Evolutionary conservation across 2,329 filamentous ascomycete species (phyloP).

Genomic region (Aspergillus phoenicis): DNA sequence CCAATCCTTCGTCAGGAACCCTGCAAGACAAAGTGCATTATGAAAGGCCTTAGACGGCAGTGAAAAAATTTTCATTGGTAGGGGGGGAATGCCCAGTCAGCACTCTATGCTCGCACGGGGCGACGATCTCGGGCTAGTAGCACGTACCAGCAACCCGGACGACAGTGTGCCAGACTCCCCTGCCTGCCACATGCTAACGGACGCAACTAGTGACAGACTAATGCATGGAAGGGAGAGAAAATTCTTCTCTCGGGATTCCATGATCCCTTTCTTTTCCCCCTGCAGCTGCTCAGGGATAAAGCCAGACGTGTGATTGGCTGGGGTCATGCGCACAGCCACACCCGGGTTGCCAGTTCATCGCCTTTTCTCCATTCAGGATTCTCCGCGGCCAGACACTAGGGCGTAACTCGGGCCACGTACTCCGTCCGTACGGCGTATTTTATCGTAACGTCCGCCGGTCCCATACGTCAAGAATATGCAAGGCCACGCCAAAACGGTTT

Average conservation of each 20-base stretch:
- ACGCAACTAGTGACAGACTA: slow-evolving; percentile 3
- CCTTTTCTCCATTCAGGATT: neutral
- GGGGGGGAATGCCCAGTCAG: neutral
- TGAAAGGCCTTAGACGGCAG: neutral
- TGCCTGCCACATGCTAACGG: slow-evolving; percentile 12
- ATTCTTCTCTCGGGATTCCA: neutral
- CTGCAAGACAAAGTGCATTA: neutral
- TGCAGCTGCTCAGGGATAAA: neutral
- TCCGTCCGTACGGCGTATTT: neutral
- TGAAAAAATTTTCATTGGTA: slow-evolving; percentile 14
- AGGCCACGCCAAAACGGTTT: neutral
- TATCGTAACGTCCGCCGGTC: neutral
- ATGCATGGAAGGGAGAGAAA: slow-evolving; percentile 9
- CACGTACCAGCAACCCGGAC: neutral
- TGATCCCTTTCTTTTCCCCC: neutral
- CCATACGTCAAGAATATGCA: neutral
- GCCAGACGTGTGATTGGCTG: neutral
- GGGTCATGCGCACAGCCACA: neutral
- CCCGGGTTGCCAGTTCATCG: neutral
- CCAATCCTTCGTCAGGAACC: neutral
- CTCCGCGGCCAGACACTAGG: neutral
- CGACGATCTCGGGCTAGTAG: neutral
- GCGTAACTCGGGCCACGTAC: neutral
- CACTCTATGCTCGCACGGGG: slow-evolving; percentile 4
- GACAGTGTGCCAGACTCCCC: neutral